Evolutionary conservation across 129 eudicot genomes (phyloP), one percentile per base, ranked within the genome.

Genomic region (Arctium lappa): DNA sequence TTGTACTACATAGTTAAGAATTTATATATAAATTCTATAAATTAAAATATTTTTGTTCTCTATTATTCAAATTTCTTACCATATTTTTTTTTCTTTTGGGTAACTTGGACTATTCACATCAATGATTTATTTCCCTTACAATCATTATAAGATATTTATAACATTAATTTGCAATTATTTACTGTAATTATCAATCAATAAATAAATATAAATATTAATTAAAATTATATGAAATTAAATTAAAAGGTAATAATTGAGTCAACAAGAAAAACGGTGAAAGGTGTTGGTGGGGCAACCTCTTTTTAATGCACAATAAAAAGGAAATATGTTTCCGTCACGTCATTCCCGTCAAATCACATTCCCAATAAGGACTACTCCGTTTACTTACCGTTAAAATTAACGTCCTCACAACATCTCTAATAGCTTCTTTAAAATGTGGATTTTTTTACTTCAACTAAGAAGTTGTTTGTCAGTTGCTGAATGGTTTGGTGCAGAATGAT

Each of bases 261-360:
- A 63, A 78, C 74, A 39, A 78, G 81, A 39, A 39, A 39, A 79
- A 69, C 76, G 76, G 76, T 69, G 76, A 69, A 79, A 69, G 69
- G 83, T 4, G 34, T 69, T n/a, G 31, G 66, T 5, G 44, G 40
- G 12, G 56, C 30, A 77, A 37, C 78, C 16, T 13, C 69, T 33
- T 78, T 71, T 80, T 34, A 32, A 80, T 80, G 71, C 70, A 46
- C 82, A 80, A 50, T 18, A 69, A 36, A 50, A 18, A 48, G 13
- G 5, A 34, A 80, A 80, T 32, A 48, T 50, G 15, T 71, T 46
- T 71, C 83, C 72, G 53, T 80, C 71, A 71, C 27, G 38, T 80
- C 77, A 70, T 72, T 80, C 53, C 56, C 78, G 71, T 80, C 78
- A 53, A 80, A 80, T 80, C 77, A 72, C 13, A 11, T 70, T 11